Conservation (phyloP, 116 monocot genomes). For the Thalassia testudinum region DNA sequence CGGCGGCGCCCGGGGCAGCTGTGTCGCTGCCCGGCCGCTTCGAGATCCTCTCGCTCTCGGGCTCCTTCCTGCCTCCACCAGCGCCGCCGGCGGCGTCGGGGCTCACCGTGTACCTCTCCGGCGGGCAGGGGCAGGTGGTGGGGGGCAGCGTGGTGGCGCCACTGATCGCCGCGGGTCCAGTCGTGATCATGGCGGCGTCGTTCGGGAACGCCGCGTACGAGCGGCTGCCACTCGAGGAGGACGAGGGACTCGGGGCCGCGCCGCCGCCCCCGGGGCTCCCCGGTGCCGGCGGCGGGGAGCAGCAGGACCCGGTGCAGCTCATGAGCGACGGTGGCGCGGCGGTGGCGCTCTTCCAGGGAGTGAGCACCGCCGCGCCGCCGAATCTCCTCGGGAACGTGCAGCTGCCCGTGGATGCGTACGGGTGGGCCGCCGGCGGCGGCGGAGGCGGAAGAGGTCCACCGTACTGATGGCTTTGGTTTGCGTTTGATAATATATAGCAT, state of each 20-base stretch:
- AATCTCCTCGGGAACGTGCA: conserved; percentile 9
- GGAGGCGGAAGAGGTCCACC: conserved; percentile 3
- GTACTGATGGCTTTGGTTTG: not conserved
- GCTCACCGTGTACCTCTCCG: conserved; percentile 14
- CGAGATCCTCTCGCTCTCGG: conserved; percentile 17
- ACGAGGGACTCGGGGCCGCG: not conserved
- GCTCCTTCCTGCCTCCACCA: conserved; percentile 15
- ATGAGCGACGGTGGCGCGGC: not conserved
- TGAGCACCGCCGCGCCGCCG: conserved; percentile 2
- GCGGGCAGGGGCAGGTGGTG: conserved; percentile 21
- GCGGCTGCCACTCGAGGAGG: conserved; percentile 14
- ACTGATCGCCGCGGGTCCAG: conserved; percentile 11
- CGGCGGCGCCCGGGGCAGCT: conserved; percentile 7
- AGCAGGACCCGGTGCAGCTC: not conserved
- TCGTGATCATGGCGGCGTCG: conserved; percentile 13
- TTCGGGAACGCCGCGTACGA: conserved; percentile 19
- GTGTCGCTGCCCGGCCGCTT: conserved; percentile 13
- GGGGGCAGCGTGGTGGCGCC: conserved; percentile 15
- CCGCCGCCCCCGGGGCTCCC: not conserved
- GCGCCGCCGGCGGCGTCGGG: conserved; percentile 9
- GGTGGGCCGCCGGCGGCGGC: conserved; percentile 4
- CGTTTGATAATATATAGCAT: no score
- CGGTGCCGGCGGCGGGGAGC: not conserved
- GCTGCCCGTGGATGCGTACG: conserved; percentile 9
- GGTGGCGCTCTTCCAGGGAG: conserved; percentile 1